Evolutionary conservation across 2,329 filamentous ascomycete species (phyloP).

Genomic region (Aspergillus udagawae): DNA sequence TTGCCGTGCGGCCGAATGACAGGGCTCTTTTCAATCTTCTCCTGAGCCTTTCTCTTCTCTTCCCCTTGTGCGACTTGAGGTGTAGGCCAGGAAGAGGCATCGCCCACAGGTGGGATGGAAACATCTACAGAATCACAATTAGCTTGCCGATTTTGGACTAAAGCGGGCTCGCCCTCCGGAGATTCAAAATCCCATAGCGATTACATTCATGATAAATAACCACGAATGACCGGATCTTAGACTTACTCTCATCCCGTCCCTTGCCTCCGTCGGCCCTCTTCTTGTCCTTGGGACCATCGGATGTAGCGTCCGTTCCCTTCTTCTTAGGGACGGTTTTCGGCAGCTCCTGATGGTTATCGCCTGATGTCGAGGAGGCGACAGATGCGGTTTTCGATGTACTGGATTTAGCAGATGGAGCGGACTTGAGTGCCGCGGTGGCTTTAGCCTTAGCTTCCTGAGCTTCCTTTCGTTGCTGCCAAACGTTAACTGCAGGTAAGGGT

Average conservation of each 20-base stretch:
- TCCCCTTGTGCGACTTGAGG: conserved; percentile 75
- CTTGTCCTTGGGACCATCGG: conserved; percentile 30
- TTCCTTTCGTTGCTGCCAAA: conserved; percentile 78
- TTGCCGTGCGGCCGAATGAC: conserved; percentile 60
- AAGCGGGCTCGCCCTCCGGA: conserved; percentile 1
- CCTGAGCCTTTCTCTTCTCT: conserved; percentile 66
- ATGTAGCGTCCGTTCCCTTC: conserved; percentile 31
- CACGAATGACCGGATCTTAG: neutral
- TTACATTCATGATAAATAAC: neutral
- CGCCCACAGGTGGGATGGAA: conserved; percentile 64
- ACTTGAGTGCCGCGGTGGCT: conserved; percentile 27
- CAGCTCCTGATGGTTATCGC: conserved; percentile 38
- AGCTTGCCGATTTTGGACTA: conserved; percentile 10
- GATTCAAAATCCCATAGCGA: neutral
- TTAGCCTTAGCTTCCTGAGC: conserved; percentile 54
- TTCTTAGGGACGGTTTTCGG: conserved; percentile 39
- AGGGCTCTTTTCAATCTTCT: conserved; percentile 62
- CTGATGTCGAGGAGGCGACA: conserved; percentile 24
- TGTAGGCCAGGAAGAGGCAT: conserved; percentile 83
- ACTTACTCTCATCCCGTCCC: conserved; percentile 34
- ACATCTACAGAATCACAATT: conserved; percentile 13
- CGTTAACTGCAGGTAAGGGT: conserved; percentile 76
- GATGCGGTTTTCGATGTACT: conserved; percentile 23
- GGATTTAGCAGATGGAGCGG: conserved; percentile 18
- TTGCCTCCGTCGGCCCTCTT: conserved; percentile 41